phyloP scores from a whole-genome alignment of 2,329 filamentous ascomycete species.

The Anisogramma anomala region DNA sequence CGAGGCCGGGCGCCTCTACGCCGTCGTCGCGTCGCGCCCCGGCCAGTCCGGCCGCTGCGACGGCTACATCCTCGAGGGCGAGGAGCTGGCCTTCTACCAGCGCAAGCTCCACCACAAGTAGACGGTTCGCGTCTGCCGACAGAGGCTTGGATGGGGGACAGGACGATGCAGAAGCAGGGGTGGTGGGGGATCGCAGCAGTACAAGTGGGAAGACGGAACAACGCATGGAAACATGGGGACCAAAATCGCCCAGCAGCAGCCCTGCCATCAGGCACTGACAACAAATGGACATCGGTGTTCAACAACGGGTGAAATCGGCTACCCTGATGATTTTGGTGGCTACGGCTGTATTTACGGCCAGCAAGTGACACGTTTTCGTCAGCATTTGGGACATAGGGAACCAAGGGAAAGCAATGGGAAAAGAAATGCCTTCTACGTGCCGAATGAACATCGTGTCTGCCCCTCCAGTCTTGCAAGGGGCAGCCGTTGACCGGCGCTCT shows the following conservation, averaged over 20 bases:
- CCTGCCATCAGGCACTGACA: slow-evolving; percentile 9
- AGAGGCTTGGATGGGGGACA: neutral
- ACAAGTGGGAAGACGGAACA: neutral
- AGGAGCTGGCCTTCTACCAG: slow-evolving; percentile 99
- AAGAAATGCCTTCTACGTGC: slow-evolving; percentile 13
- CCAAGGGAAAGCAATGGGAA: slow-evolving; percentile 13
- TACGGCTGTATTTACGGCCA: slow-evolving; percentile 5
- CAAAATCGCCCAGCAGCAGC: neutral
- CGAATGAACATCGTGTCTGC: slow-evolving; percentile 13
- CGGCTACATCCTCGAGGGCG: slow-evolving; percentile 97
- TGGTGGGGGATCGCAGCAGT: neutral
- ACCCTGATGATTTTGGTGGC: slow-evolving; percentile 12
- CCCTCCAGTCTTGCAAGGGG: neutral
- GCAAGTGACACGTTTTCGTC: slow-evolving; percentile 11
- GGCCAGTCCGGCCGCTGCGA: slow-evolving; percentile 95
- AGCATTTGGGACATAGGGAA: slow-evolving; percentile 12
- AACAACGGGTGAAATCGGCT: slow-evolving; percentile 13
- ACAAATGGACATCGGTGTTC: slow-evolving; percentile 16
- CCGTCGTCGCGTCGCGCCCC: slow-evolving; percentile 82
- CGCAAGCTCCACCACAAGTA: slow-evolving; percentile 98
- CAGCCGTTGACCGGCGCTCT: no score
- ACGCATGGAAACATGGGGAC: neutral
- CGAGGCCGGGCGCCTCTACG: slow-evolving; percentile 95
- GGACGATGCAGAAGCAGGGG: no score
- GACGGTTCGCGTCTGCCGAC: slow-evolving; percentile 23